These are phyloP conservation scores for Aspergillus luchuensis DNA, from an alignment of 2,329 filamentous ascomycete genomes.

Conservation along the genomic window DNA sequence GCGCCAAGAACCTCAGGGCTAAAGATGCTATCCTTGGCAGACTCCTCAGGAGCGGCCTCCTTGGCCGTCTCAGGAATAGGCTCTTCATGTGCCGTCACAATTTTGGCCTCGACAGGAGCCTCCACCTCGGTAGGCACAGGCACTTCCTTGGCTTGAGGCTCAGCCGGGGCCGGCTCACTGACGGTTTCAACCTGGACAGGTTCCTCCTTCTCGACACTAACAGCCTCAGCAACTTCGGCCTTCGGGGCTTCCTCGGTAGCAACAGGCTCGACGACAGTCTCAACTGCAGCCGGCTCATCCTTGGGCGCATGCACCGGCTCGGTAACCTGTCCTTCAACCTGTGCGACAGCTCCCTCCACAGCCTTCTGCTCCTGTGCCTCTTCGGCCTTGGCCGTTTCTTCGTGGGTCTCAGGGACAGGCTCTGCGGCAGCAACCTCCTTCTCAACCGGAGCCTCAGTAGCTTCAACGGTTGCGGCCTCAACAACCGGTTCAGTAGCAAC, in stretches of 20 bases:
- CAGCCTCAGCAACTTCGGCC: slow-evolving; percentile 9
- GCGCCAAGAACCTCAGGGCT: slow-evolving; percentile 30
- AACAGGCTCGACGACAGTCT: neutral
- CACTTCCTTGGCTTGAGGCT: neutral
- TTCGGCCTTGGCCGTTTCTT: slow-evolving; percentile 8
- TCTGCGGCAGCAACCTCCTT: slow-evolving; percentile 14
- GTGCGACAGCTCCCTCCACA: slow-evolving; percentile 6
- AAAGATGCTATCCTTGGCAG: slow-evolving; percentile 22
- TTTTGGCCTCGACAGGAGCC: neutral
- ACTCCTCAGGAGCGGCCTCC: slow-evolving; percentile 13
- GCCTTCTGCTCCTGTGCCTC: slow-evolving; percentile 1
- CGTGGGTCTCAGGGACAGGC: neutral
- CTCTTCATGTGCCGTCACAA: slow-evolving; percentile 7
- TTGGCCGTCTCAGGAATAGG: slow-evolving; percentile 10
- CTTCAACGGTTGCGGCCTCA: neutral
- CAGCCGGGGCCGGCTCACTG: neutral
- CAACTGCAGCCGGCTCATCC: slow-evolving; percentile 3
- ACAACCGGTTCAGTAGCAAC: neutral
- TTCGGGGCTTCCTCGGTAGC: slow-evolving; percentile 5
- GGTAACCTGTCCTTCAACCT: slow-evolving; percentile 3
- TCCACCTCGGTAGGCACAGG: neutral
- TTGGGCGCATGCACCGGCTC: slow-evolving; percentile 6
- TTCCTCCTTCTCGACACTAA: slow-evolving; percentile 3
- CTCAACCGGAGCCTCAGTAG: slow-evolving; percentile 2
- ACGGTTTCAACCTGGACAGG: slow-evolving; percentile 4